These are phyloP conservation scores for Hypoxylon sp. DNA, from an alignment of 2,329 filamentous ascomycete genomes.

Conservation along the genomic window DNA sequence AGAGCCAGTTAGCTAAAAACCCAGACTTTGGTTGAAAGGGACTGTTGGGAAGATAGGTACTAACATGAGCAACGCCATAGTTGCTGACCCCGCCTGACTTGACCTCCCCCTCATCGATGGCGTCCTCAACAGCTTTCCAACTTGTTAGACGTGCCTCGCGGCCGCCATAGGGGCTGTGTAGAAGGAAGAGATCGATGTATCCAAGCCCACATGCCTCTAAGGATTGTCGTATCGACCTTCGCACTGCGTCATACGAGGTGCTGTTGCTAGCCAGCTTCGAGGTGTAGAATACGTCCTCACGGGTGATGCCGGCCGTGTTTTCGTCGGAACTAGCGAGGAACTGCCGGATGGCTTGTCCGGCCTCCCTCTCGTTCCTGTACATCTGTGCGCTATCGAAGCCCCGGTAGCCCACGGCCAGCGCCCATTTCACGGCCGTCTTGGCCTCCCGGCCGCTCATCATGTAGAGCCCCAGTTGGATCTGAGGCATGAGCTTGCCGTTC, in stretches of 20 bases:
- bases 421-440: constrained; percentile 63
- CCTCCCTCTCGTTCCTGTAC: constrained; percentile 75
- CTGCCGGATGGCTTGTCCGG: constrained; percentile 69
- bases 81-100: constrained; percentile 80
- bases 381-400: constrained; percentile 63
- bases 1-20: constrained; percentile 7
- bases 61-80: constrained; percentile 76
- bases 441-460: constrained; percentile 71
- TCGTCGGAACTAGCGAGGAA: constrained; percentile 58
- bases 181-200: constrained; percentile 81
- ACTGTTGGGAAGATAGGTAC: constrained; percentile 47
- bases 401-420: constrained; percentile 62
- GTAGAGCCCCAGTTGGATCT: constrained; percentile 78
- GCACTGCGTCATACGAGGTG: constrained; percentile 71
- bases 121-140: constrained; percentile 81
- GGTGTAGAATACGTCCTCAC: constrained; percentile 81
- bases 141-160: constrained; percentile 72
- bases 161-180: constrained; percentile 83
- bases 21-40: not conserved
- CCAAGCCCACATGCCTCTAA: constrained; percentile 72
- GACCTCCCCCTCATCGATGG: constrained; percentile 74
- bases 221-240: constrained; percentile 70
- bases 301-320: constrained; percentile 61
- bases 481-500: constrained; percentile 73
- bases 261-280: constrained; percentile 76